Percentiles rank a stretch among this genome's conserved stretches.
Conservation (phyloP, 306 rosid species). For the Ormosia semicastrata region DNA sequence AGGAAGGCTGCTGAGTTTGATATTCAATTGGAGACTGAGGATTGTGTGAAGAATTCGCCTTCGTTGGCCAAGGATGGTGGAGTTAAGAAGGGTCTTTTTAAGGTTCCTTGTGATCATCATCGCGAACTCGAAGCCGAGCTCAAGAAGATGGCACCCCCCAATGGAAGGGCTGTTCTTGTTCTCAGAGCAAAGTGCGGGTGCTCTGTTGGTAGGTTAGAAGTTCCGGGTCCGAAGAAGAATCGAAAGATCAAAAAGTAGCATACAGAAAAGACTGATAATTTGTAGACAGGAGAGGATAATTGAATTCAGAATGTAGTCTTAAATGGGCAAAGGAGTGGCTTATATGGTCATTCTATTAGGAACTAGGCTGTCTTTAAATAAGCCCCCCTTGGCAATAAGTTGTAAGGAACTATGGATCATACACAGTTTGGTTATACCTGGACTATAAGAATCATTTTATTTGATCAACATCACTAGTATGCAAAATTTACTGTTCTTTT, state of each 20-base stretch:
- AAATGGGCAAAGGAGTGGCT: slow-evolving; percentile 40
- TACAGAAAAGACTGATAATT: slow-evolving; percentile 12
- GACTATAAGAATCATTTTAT: slow-evolving; percentile 46
- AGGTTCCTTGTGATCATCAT: slow-evolving; percentile 81
- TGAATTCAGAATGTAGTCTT: slow-evolving; percentile 39
- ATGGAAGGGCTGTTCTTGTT: slow-evolving; percentile 83
- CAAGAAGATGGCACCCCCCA: slow-evolving; percentile 91
- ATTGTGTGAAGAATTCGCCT: slow-evolving; percentile 77
- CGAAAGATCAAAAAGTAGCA: slow-evolving; percentile 79
- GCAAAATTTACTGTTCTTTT: slow-evolving; percentile 20
- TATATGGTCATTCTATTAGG: slow-evolving; percentile 37
- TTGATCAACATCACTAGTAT: slow-evolving; percentile 28
- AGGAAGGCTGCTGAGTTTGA: slow-evolving; percentile 83
- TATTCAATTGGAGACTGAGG: slow-evolving; percentile 94
- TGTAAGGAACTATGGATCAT: slow-evolving; percentile 47
- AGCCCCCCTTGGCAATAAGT: slow-evolving; percentile 53
- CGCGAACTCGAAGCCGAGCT: slow-evolving; percentile 86
- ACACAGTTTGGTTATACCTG: slow-evolving; percentile 51
- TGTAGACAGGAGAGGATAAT: slow-evolving; percentile 40
- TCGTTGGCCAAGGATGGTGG: slow-evolving; percentile 53
- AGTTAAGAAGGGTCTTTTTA: slow-evolving; percentile 72
- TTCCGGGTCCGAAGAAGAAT: slow-evolving; percentile 73
- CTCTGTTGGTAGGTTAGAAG: slow-evolving; percentile 96
- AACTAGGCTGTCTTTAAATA: slow-evolving; percentile 60
- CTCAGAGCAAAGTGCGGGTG: slow-evolving; percentile 92